Base-by-base conservation (phyloP, 1,139 yeast genomes). In the Suhomyces terraborum region DNA sequence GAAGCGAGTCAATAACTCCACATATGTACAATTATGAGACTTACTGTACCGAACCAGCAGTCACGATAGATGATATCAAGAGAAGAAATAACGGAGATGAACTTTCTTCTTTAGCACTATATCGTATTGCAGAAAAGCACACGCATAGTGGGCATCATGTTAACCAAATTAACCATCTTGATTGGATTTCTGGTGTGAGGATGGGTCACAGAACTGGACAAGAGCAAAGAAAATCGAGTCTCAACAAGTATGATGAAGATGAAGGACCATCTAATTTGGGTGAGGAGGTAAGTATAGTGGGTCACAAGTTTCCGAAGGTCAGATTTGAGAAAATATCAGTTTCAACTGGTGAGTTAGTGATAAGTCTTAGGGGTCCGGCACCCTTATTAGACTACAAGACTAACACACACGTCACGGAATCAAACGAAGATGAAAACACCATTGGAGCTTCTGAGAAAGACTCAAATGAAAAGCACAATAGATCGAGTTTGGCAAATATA, bases 111-210 rank as follows among this genome's bases (percentile, higher is more conserved):
- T 49, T 66, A 47, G 60, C 72, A 7, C 46, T 64, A 47, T 64
- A 57, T 40, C 66, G 60, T 45, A 62, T 71, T 17, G 61, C 70
- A 14, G 66, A 63, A 36, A 61, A 56, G 36, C 66, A 62, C 21
- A 55, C 57, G 24, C 54, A 58, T 17, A 54, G 56, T 23, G 56
- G 61, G 8, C 52, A 56, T 32, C 55, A 45, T 36, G 55, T 48
- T 42, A 63, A 57, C 38, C 75, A 78, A 44, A 62, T 79, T 27
- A 82, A 82, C 50, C 96, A 91, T 56, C 67, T 93, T 46, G 82
- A 84, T 50, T 93, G 98, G 98, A 84, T 93, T 31, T 84, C 96
- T 0, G 98, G 98, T 35, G 95, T 93, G 6, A 72, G 93, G 41
- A 80, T 79, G 66, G 94, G 94, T 0, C 69, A 77, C 36, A 69